phyloP scores from a whole-genome alignment of 2,329 filamentous ascomycete genomes.

The Pseudocercospora macadamiae region DNA sequence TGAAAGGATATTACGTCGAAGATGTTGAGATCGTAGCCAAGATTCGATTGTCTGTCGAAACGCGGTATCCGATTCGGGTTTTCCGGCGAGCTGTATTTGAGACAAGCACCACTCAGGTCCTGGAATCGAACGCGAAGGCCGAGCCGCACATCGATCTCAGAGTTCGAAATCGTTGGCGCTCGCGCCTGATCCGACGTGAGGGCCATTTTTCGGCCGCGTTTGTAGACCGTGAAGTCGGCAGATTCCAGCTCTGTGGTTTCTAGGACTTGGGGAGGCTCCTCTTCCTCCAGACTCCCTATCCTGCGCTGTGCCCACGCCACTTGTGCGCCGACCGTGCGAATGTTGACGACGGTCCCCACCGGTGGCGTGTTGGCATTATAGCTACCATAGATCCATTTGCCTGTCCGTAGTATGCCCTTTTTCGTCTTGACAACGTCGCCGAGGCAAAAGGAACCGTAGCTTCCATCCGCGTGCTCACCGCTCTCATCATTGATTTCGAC shows the following conservation, averaged over 20 bases:
- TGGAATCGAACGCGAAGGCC: slow-evolving; percentile 55
- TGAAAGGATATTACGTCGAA: slow-evolving; percentile 55
- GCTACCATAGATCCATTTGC: slow-evolving; percentile 56
- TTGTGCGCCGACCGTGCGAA: slow-evolving; percentile 49
- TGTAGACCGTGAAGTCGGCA: slow-evolving; percentile 47
- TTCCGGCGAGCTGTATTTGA: slow-evolving; percentile 53
- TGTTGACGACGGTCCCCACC: slow-evolving; percentile 57
- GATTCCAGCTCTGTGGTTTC: slow-evolving; percentile 47
- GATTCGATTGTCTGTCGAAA: slow-evolving; percentile 51
- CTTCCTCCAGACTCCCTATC: slow-evolving; percentile 28
- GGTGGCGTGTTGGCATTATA: slow-evolving; percentile 55
- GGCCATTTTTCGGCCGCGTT: slow-evolving; percentile 38
- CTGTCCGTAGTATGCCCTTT: slow-evolving; percentile 55
- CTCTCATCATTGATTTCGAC: slow-evolving; percentile 55
- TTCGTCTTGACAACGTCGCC: slow-evolving; percentile 57
- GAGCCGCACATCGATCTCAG: slow-evolving; percentile 37
- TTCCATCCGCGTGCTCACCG: slow-evolving; percentile 38
- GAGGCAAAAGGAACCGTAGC: slow-evolving; percentile 41
- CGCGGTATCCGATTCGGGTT: slow-evolving; percentile 47
- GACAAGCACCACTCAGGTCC: slow-evolving; percentile 53
- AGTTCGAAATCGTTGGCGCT: slow-evolving; percentile 34
- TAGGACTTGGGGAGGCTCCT: slow-evolving; percentile 32
- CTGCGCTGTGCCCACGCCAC: slow-evolving; percentile 57
- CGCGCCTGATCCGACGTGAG: not conserved
- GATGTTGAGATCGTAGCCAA: slow-evolving; percentile 63